phyloP scores from a whole-genome alignment of 352 stramenopile genomes.

The Pythium sp. region DNA sequence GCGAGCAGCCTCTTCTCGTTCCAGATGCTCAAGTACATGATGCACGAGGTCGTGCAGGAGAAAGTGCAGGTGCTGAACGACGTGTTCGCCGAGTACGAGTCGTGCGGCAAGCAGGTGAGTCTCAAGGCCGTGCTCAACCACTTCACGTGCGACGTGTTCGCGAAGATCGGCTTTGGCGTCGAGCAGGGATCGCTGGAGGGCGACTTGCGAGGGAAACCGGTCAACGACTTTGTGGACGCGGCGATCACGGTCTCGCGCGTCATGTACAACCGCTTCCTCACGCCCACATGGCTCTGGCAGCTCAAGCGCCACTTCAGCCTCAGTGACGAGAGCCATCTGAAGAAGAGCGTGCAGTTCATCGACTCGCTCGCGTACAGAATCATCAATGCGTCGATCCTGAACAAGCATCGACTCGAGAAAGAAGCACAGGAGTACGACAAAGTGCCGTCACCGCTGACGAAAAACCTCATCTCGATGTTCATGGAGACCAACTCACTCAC shows the following conservation, averaged over 20 bases:
- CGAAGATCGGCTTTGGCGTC: conserved; percentile 65
- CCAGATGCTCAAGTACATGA: conserved; percentile 41
- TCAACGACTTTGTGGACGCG: conserved; percentile 1
- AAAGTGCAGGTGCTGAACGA: conserved; percentile 27
- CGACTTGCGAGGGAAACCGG: neutral
- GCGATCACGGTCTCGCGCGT: too few relatives aligned
- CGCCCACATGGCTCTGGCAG: too few relatives aligned
- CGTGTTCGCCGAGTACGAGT: conserved; percentile 19
- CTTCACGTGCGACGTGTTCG: conserved; percentile 72
- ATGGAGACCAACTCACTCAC: conserved; percentile 7
- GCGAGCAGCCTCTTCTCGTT: conserved; percentile 84
- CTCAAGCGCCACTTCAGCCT: too few relatives aligned
- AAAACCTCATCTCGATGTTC: conserved; percentile 37
- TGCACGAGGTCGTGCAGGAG: conserved; percentile 31
- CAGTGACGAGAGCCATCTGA: neutral
- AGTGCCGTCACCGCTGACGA: neutral
- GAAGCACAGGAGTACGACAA: neutral
- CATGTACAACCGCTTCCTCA: too few relatives aligned
- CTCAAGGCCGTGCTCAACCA: conserved; percentile 49
- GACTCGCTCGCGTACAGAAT: neutral
- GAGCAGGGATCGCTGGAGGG: conserved; percentile 16
- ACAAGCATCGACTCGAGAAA: neutral
- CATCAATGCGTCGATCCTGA: conserved; percentile 4
- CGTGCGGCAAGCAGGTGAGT: conserved; percentile 15
- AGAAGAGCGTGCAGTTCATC: conserved; percentile 1